Evolutionary conservation across 352 stramenopile genomes (phyloP), one percentile per base, ranked within the genome.

Genomic region (Halophytophthora batemanensis): DNA sequence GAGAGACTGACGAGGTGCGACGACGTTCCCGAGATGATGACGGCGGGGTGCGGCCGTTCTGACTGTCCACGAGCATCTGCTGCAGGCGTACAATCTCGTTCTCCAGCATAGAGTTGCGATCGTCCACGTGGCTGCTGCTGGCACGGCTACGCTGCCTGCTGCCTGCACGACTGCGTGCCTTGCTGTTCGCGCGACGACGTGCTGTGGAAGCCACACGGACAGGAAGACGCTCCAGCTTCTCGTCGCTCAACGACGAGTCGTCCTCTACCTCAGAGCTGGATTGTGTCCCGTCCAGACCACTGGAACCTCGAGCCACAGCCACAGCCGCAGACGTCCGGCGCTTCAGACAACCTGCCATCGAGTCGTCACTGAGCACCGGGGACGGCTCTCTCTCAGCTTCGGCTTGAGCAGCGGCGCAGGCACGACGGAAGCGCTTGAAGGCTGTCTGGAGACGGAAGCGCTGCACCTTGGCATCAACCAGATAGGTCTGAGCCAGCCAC

Each of bases 71-170:
- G 13, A 91, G 74, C 59, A 91, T 73, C 28, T 86, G 68, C 52
- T 89, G 78, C n/a, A 91, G 66, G 10, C 81, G 77, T 55, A 89
- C 47, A 35, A 91, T 89, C 52, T 91, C 81, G 47, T 73, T 72
- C 44, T 87, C 77, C 4, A 89, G 50, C 19, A 76, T 34, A 6
- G 50, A 59, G 46, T 83, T 86, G 14, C 77, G 73, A 6, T 77
- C 58, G 3, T 80, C 61, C 12, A 64, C 45, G 10, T 55, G 60
- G 44, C 45, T 71, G 39, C 64, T 69, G 37, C 44, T 56, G 37
- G 51, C 47, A 40, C 59, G 59, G 10, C 29, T 57, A 19, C 51
- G 64, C 1, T 62, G 46, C 50, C 49, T 57, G 37, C 51, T 68
- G 42, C 40, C 67, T 18, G 46, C 47, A 1, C 63, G 61, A 51